Evolutionary conservation across 192 early-diverging fungal genomes (phyloP), one percentile per base, ranked within the genome.

Genomic region (Coemansia sp.): DNA sequence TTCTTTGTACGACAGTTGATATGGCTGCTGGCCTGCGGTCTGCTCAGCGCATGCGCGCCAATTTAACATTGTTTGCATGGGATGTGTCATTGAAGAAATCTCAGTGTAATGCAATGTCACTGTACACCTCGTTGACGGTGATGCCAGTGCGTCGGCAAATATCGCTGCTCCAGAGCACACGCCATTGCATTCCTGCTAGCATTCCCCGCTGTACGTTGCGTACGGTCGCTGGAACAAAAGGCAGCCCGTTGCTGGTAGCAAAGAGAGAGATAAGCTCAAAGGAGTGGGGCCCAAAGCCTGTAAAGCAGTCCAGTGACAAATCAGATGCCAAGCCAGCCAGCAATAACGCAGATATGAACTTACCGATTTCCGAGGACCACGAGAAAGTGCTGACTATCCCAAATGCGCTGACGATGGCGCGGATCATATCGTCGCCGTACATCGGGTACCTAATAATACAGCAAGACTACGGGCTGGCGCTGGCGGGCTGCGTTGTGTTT

Each of bases 331-430:
- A 37, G 35, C 12, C 35, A 37, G 35, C 5, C 12, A 12, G 3
- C 42, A 23, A 49, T 13, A 26, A 49, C 2, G 13, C 4, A 20
- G 20, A 21, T 23, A 26, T 49, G 21, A 4, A 49, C 25, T 2
- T 49, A 23, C 23, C 46, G 20, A 33, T 25, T 40, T 7, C 64
- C 0, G 70, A 72, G 20, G 68, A 67, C 30, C 72, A 67, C 40
- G 94, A 98, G 72, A 90, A 93, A 61, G 94, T 99, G 43, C 89
- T 91, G 68, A 99, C 93, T 2, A 74, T 97, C 23, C 95, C 96
- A 3, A 99, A 99, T 71, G 77, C 88, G 9, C 72, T 99, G 59
- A 97, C 96, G 4, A 73, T 93, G 65, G 75, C 88, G 7, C 87
- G 96, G 18, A 82, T 99, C 25, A 49, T 88, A 20, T 70, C 90